phyloP scores from a whole-genome alignment of 1,139 yeast species.

The Zygosaccharomyces pseudobailii region DNA sequence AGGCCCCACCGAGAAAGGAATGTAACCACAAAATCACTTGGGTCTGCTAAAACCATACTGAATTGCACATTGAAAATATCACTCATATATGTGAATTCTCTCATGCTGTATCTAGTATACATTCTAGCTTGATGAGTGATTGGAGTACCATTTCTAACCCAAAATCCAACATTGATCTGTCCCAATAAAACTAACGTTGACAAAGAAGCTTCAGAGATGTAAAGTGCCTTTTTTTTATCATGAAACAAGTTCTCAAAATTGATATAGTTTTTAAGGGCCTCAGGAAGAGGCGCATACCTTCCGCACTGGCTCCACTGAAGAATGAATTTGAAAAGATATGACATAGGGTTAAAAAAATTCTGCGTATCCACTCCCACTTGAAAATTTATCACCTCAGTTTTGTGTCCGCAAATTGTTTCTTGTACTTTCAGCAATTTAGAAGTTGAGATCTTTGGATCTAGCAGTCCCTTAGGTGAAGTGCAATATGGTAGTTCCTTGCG shows the following conservation, averaged over 20 bases:
- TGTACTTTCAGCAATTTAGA: slow-evolving; percentile 11
- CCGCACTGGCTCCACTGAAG: slow-evolving; percentile 34
- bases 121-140: slow-evolving; percentile 74
- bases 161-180: slow-evolving; percentile 74
- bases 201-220: slow-evolving; percentile 58
- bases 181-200: slow-evolving; percentile 68
- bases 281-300: slow-evolving; percentile 24
- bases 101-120: slow-evolving; percentile 72
- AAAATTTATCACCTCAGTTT: slow-evolving; percentile 23
- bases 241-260: slow-evolving; percentile 16
- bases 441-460: background rate
- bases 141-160: slow-evolving; percentile 87
- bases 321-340: slow-evolving; percentile 30
- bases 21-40: slow-evolving; percentile 54
- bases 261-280: slow-evolving; percentile 12
- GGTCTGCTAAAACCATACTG: slow-evolving; percentile 53
- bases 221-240: slow-evolving; percentile 20
- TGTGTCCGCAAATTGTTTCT: slow-evolving; percentile 26
- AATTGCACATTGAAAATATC: slow-evolving; percentile 72
- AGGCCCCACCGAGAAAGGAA: slow-evolving; percentile 70
- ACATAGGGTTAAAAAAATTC: slow-evolving; percentile 33
- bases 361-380: slow-evolving; percentile 33
- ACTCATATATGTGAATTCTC: slow-evolving; percentile 77
- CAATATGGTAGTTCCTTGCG: slow-evolving; percentile 9
- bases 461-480: slow-evolving; percentile 3